Evolutionary conservation across 2,329 filamentous ascomycete genomes (phyloP).

Genomic region (Madurella mycetomatis): DNA sequence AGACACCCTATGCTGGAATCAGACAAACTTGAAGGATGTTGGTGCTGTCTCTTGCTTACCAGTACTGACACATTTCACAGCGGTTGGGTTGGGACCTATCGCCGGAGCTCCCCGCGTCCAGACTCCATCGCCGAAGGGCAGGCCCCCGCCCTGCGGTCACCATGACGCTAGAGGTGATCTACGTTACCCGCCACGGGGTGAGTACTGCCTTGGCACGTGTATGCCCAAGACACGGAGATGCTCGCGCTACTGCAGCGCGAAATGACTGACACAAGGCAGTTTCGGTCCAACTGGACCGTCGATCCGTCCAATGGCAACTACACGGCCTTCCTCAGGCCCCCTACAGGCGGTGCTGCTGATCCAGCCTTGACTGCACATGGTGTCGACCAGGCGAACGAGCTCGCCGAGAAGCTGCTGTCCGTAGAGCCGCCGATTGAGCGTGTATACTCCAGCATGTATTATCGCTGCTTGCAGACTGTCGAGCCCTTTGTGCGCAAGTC

Average conservation of each 20-base stretch:
- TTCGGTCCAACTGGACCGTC: slow-evolving; percentile 85
- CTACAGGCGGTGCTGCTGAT: slow-evolving; percentile 84
- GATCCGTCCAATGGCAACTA: slow-evolving; percentile 78
- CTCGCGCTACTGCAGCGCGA: not conserved
- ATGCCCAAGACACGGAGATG: not conserved
- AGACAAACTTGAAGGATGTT: too few species aligned
- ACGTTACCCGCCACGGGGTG: slow-evolving; percentile 72
- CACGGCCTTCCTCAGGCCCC: slow-evolving; percentile 65
- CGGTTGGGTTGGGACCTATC: not conserved
- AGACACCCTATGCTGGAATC: too few species aligned
- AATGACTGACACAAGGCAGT: slow-evolving; percentile 48
- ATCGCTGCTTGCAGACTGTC: slow-evolving; percentile 82
- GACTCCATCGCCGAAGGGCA: not conserved
- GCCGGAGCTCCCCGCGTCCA: not conserved
- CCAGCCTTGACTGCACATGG: slow-evolving; percentile 84
- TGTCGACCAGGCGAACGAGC: slow-evolving; percentile 73
- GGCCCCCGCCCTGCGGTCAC: slow-evolving; percentile 2
- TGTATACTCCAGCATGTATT: slow-evolving; percentile 83
- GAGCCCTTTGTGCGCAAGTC: slow-evolving; percentile 54
- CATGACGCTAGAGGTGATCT: slow-evolving; percentile 68
- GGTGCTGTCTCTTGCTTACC: too few species aligned
- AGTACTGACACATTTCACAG: too few species aligned
- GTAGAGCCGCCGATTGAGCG: slow-evolving; percentile 64
- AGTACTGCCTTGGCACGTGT: slow-evolving; percentile 31
- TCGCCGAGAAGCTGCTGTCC: slow-evolving; percentile 60